Conservation (phyloP, 208 protist genomes). For the Acanthamoeba royreba region DNA sequence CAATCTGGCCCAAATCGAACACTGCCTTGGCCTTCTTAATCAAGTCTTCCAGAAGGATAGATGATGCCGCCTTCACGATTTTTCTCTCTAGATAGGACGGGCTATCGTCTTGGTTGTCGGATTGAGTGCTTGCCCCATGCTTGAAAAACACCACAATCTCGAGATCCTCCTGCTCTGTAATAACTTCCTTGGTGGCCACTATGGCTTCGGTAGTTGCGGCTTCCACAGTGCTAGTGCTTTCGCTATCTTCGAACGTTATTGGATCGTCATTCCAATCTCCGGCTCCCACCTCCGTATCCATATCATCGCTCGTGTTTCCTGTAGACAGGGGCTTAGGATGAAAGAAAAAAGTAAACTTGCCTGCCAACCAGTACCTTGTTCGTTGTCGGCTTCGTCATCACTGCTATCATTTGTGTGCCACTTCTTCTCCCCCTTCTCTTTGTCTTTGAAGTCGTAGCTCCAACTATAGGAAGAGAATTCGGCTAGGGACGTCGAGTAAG, state of each 20-base stretch:
- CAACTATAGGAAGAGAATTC: too few species aligned
- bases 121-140: neutral
- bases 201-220: neutral
- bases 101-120: neutral
- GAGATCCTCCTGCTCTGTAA: neutral
- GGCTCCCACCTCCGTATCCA: neutral
- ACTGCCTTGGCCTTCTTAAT: neutral
- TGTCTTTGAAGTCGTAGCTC: too few species aligned
- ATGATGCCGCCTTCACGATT: neutral
- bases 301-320: neutral
- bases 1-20: neutral
- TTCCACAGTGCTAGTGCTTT: too few species aligned
- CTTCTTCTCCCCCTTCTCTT: neutral
- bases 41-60: neutral
- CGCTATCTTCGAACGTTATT: too few species aligned
- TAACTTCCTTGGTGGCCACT: neutral
- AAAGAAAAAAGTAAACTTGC: neutral
- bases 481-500: too few species aligned
- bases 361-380: neutral
- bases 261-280: neutral
- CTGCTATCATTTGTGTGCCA: neutral
- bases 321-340: neutral
- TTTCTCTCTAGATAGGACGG: neutral
- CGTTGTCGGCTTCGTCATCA: constrained; percentile 1
- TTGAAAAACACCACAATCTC: neutral